Conservation (phyloP, 352 stramenopile genomes). For the Globisporangium middletonii region DNA sequence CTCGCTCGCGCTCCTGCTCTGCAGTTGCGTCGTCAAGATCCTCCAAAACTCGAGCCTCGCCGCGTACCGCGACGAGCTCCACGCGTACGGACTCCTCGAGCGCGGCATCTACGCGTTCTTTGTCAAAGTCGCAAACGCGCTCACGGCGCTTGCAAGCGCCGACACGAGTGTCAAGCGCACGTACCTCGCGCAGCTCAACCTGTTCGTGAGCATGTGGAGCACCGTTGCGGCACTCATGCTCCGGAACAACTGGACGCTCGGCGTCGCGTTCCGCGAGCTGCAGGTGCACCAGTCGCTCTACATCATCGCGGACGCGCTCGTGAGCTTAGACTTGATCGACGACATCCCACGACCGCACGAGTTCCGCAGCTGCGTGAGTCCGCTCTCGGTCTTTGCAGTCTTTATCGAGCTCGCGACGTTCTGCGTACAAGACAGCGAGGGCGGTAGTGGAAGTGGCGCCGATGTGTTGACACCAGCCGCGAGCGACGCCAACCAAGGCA, state of each 20-base stretch:
- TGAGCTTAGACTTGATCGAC: constrained; percentile 23
- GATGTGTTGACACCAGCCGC: no score
- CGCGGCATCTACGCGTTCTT: constrained; percentile 49
- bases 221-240: constrained; percentile 45
- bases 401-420: constrained; percentile 33
- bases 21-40: constrained; percentile 60
- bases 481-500: background rate
- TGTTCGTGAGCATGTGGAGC: constrained; percentile 36
- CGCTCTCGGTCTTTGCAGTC: constrained; percentile 27
- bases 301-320: constrained; percentile 32
- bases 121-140: constrained; percentile 36
- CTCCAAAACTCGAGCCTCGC: constrained; percentile 28
- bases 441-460: no score
- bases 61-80: constrained; percentile 42
- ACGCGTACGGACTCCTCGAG: constrained; percentile 56
- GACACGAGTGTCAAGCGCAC: constrained; percentile 10
- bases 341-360: constrained; percentile 13
- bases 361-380: constrained; percentile 6
- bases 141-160: constrained; percentile 17
- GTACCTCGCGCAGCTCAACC: constrained; percentile 25
- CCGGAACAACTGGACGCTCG: constrained; percentile 30
- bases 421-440: no score
- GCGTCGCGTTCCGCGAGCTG: constrained; percentile 47
- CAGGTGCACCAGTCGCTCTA: constrained; percentile 57
- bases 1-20: constrained; percentile 36